These are phyloP conservation scores for Solanum boliviense DNA, from an alignment of 257 asterid genomes.

Conservation along the genomic window DNA sequence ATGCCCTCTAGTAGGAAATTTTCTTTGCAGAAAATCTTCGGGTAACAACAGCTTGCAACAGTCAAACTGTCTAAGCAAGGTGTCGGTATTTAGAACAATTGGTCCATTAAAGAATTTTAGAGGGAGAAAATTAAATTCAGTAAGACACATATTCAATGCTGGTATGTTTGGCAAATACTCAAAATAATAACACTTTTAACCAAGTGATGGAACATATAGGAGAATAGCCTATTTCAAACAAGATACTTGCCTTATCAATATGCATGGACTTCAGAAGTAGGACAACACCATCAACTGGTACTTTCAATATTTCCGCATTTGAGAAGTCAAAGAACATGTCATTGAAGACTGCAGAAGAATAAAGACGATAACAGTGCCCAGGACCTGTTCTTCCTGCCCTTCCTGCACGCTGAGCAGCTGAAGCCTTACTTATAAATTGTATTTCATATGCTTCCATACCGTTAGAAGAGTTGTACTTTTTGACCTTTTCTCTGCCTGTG, in stretches of 20 bases:
- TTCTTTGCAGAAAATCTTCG: background rate
- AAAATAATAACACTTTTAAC: background rate
- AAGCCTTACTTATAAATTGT: slow-evolving; percentile 97
- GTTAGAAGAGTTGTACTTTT: slow-evolving; percentile 59
- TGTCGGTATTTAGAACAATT: background rate
- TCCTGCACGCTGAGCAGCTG: slow-evolving; percentile 94
- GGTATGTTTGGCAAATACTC: background rate
- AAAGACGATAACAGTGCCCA: slow-evolving; percentile 92
- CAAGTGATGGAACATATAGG: background rate
- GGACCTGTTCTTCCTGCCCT: slow-evolving; percentile 98
- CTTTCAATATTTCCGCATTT: slow-evolving; percentile 71
- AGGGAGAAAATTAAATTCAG: background rate
- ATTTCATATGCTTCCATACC: slow-evolving; percentile 83
- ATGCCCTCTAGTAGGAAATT: background rate
- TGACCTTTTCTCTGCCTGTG: slow-evolving; percentile 87
- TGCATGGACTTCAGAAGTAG: slow-evolving; percentile 92
- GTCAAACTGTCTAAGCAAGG: background rate
- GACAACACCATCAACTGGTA: slow-evolving; percentile 92
- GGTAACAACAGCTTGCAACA: background rate
- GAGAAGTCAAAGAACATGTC: slow-evolving; percentile 64
- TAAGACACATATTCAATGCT: background rate
- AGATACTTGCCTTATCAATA: slow-evolving; percentile 58
- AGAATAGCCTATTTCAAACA: background rate
- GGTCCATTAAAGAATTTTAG: background rate
- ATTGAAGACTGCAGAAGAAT: slow-evolving; percentile 78